Percentiles rank a stretch among this genome's conserved stretches.
Conservation (phyloP, 352 stramenopile genomes). For the Elongisporangium anandrum region DNA sequence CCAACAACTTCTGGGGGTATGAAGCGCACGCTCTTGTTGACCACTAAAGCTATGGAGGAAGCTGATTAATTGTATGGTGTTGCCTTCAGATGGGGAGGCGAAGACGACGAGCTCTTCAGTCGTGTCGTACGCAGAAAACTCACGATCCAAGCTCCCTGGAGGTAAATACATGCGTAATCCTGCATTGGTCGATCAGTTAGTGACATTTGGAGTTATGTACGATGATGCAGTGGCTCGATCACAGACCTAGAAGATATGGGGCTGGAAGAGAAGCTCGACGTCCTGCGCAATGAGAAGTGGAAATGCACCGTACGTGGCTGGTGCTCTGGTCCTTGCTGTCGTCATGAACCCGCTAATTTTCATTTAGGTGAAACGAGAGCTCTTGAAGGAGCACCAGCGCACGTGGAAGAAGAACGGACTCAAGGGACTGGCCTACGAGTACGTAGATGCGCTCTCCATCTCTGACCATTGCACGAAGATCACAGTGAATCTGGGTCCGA, state of each 20-base stretch:
- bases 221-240: constrained; percentile 33
- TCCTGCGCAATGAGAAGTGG: constrained; percentile 37
- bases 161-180: constrained; percentile 10
- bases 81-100: constrained; percentile 30
- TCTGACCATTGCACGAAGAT: constrained; percentile 45
- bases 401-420: constrained; percentile 57
- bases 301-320: constrained; percentile 28
- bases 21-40: background rate
- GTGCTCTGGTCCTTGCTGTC: background rate
- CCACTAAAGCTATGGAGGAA: background rate
- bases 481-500: constrained; percentile 30
- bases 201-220: too few species aligned
- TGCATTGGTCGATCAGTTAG: too few species aligned
- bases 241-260: constrained; percentile 38
- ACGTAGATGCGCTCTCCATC: constrained; percentile 32
- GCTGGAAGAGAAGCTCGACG: constrained; percentile 33
- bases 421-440: constrained; percentile 34
- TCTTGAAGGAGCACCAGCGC: constrained; percentile 48
- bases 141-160: constrained; percentile 26
- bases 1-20: constrained; percentile 92
- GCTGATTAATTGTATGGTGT: background rate
- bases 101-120: constrained; percentile 55
- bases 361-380: constrained; percentile 42
- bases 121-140: constrained; percentile 48
- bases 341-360: background rate